Evolutionary conservation across 2,329 filamentous ascomycete species (phyloP).

Genomic region (Didymella pomorum): DNA sequence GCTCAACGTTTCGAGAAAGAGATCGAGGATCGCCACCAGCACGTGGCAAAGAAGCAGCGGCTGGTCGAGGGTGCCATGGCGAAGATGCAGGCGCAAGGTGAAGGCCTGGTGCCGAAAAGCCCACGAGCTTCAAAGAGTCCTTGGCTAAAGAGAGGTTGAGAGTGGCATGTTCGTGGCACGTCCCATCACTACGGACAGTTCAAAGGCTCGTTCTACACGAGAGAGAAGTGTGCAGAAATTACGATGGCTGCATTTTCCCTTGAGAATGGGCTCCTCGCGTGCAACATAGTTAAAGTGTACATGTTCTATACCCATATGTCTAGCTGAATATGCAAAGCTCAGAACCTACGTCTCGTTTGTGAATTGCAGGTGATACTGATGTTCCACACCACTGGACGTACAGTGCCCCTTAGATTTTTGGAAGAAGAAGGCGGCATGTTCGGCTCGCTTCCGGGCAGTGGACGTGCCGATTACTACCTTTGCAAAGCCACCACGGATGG

Average conservation of each 20-base stretch:
- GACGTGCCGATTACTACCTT: neutral
- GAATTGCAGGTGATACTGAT: neutral
- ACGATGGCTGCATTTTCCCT: neutral
- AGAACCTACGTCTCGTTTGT: neutral
- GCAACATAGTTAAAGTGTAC: neutral
- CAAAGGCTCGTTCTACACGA: neutral
- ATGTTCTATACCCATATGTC: constrained; percentile 16
- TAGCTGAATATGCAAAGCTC: neutral
- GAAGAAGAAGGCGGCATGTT: neutral
- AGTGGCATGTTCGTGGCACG: neutral
- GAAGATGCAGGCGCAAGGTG: constrained; percentile 64
- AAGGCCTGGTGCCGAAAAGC: constrained; percentile 58
- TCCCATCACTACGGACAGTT: neutral
- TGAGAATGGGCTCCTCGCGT: neutral
- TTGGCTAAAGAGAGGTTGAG: constrained; percentile 20
- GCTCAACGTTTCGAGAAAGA: constrained; percentile 64
- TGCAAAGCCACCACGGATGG: neutral
- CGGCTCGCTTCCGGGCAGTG: too few species aligned
- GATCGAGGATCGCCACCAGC: constrained; percentile 61
- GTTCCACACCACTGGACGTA: neutral
- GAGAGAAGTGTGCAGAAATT: neutral
- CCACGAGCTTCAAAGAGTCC: constrained; percentile 42
- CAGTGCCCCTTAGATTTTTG: neutral
- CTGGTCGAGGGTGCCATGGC: constrained; percentile 60
- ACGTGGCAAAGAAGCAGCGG: constrained; percentile 58